Evolutionary conservation across 495 filamentous ascomycete genomes (phyloP).

Genomic region (Rhypophila decipiens): DNA sequence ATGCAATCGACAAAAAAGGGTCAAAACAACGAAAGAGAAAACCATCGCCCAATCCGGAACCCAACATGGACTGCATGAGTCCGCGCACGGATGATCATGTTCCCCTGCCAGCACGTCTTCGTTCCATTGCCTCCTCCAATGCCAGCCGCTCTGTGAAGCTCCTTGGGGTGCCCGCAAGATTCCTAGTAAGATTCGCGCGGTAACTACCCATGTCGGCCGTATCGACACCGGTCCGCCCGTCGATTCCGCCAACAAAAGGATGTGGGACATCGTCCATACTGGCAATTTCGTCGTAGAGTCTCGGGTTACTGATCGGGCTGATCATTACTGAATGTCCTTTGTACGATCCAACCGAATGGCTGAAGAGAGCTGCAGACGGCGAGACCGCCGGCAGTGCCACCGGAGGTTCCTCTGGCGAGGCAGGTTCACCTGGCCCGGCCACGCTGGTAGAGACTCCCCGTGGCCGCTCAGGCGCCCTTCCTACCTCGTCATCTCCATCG

Average conservation of each 20-base stretch:
- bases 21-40: no score
- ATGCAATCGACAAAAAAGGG: no score
- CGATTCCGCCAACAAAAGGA: constrained; percentile 39
- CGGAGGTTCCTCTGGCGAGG: background rate
- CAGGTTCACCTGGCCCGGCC: background rate
- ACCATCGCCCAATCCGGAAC: no score
- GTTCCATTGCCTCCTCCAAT: constrained; percentile 35
- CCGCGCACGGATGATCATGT: no score
- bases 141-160: constrained; percentile 40
- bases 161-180: constrained; percentile 24
- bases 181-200: constrained; percentile 16
- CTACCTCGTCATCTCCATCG: constrained; percentile 16
- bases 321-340: constrained; percentile 28
- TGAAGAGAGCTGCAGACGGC: constrained; percentile 20
- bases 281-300: constrained; percentile 37
- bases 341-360: constrained; percentile 36
- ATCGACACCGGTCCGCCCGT: constrained; percentile 34
- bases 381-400: constrained; percentile 12
- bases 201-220: constrained; percentile 33
- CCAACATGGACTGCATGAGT: no score
- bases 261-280: constrained; percentile 40
- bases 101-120: constrained; percentile 1
- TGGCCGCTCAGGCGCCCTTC: background rate
- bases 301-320: constrained; percentile 31
- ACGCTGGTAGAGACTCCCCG: background rate